Evolutionary conservation across 495 filamentous ascomycete species (phyloP).

Genomic region (Achaetomiella virescens): DNA sequence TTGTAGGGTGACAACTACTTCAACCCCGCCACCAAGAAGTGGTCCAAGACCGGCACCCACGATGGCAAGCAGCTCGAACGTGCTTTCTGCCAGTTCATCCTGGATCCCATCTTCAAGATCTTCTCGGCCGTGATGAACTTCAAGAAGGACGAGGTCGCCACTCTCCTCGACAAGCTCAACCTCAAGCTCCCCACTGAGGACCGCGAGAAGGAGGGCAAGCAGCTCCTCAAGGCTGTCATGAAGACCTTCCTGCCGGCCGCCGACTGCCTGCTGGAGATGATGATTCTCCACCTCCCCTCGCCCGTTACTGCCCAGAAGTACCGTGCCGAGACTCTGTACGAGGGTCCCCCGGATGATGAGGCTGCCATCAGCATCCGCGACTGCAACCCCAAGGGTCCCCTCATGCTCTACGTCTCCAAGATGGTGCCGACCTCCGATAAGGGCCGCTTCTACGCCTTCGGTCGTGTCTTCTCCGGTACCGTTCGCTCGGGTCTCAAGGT

Average conservation of each 20-base stretch:
- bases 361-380: constrained; percentile 91
- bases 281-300: constrained; percentile 97
- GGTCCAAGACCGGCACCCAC: constrained; percentile 74
- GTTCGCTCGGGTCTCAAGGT: constrained; percentile 97
- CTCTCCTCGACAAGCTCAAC: constrained; percentile 81
- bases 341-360: constrained; percentile 90
- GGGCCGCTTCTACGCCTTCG: constrained; percentile 99
- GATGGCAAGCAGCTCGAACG: constrained; percentile 90
- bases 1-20: constrained; percentile 93
- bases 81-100: constrained; percentile 97
- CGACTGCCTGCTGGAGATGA: constrained; percentile 99
- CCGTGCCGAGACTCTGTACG: constrained; percentile 97
- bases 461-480: constrained; percentile 98
- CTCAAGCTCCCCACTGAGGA: constrained; percentile 84
- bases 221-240: constrained; percentile 96
- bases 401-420: constrained; percentile 99
- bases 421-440: constrained; percentile 99
- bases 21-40: constrained; percentile 99
- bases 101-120: constrained; percentile 99
- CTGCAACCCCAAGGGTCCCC: constrained; percentile 93
- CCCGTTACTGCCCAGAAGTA: constrained; percentile 96
- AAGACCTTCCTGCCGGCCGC: constrained; percentile 96
- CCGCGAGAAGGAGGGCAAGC: constrained; percentile 92
- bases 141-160: constrained; percentile 89
- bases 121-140: constrained; percentile 94